Conservation (phyloP, 148 eudicot genomes). For the Amaranthus palmeri region DNA sequence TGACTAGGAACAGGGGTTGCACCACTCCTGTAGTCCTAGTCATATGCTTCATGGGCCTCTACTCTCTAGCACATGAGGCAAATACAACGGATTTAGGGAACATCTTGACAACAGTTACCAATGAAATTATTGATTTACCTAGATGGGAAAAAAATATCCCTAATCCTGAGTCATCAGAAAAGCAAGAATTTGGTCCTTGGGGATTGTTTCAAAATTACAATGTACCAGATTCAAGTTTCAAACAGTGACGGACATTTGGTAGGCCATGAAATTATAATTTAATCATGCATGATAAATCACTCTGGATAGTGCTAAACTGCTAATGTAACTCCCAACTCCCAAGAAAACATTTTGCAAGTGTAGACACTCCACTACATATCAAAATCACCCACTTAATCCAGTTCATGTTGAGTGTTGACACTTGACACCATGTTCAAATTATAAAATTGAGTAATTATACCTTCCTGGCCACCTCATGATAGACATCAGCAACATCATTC, state of each 20-base stretch:
- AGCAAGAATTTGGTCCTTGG: not conserved
- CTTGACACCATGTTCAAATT: not conserved
- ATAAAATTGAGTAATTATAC: constrained; percentile 28
- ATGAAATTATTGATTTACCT: not conserved
- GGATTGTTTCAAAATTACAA: not conserved
- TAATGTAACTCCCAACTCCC: not conserved
- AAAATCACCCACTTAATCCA: not conserved
- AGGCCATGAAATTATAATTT: not conserved
- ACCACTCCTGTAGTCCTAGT: too few species aligned
- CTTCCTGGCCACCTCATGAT: constrained; percentile 78
- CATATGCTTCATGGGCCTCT: too few species aligned
- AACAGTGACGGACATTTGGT: not conserved
- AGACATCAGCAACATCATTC: constrained; percentile 63
- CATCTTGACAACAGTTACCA: not conserved
- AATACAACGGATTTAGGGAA: too few species aligned
- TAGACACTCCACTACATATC: not conserved
- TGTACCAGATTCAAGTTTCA: not conserved
- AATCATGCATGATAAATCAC: not conserved
- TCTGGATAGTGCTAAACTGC: not conserved
- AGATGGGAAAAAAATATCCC: not conserved
- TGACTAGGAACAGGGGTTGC: too few species aligned
- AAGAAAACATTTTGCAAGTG: not conserved
- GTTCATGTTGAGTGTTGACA: not conserved
- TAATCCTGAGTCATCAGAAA: not conserved
- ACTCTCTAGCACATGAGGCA: too few species aligned